Conservation (phyloP, 225 moss, liverwort and hornwort genomes). For the Pleurozium schreberi region DNA sequence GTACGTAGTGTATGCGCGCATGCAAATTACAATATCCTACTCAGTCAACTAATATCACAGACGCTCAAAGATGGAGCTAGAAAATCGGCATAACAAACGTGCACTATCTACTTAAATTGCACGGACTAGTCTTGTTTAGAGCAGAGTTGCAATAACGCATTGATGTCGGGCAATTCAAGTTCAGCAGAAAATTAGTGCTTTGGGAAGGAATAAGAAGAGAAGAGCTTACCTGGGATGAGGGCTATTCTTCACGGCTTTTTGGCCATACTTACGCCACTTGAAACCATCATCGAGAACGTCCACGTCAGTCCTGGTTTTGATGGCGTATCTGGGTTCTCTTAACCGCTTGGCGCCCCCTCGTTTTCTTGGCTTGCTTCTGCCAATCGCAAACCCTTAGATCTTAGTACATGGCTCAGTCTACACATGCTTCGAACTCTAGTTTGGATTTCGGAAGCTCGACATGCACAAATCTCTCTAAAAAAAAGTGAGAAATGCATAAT, state of each 20-base stretch:
- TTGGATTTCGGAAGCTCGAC: not conserved
- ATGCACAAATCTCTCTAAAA: not conserved
- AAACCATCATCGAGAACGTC: conserved; percentile 54
- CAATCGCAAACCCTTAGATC: not conserved
- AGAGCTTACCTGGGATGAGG: conserved; percentile 39
- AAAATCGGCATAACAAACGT: not conserved
- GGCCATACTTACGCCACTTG: conserved; percentile 58
- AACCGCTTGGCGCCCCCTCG: conserved; percentile 45
- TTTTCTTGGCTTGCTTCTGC: conserved; percentile 43
- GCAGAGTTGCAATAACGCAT: not conserved
- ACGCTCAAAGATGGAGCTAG: not conserved
- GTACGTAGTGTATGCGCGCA: not conserved
- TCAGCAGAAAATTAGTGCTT: not conserved
- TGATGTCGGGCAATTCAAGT: not conserved
- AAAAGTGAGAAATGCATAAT: not conserved
- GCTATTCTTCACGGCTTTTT: conserved; percentile 54
- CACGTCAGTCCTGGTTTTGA: conserved; percentile 49
- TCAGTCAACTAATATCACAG: not conserved
- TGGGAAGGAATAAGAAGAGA: not conserved
- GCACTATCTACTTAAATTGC: not conserved
- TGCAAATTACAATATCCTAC: not conserved
- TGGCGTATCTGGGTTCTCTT: conserved; percentile 47
- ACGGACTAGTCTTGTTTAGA: not conserved
- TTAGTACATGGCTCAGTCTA: not conserved
- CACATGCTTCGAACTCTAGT: not conserved